These are phyloP conservation scores for Nakataea oryzae DNA, from an alignment of 2,329 filamentous ascomycete genomes.

Conservation along the genomic window DNA sequence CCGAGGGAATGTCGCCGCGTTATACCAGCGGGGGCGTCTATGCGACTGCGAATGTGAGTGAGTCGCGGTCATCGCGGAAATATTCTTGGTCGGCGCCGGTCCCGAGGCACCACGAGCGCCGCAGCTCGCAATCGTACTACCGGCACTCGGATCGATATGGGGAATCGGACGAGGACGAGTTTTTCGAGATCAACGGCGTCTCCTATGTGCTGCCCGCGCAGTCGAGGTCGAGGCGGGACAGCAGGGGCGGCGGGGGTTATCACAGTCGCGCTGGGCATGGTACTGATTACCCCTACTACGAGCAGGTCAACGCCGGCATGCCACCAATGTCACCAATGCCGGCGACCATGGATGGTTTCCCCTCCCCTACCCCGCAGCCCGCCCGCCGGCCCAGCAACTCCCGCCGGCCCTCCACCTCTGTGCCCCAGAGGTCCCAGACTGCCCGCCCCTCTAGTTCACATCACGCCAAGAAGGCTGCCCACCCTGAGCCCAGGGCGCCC, in stretches of 20 bases:
- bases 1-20: slow-evolving; percentile 35
- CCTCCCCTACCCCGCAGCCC: slow-evolving; percentile 31
- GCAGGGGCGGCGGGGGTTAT: neutral
- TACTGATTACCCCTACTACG: slow-evolving; percentile 45
- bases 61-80: slow-evolving; percentile 34
- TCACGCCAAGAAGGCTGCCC: slow-evolving; percentile 28
- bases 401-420: slow-evolving; percentile 36
- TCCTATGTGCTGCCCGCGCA: slow-evolving; percentile 42
- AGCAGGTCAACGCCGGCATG: slow-evolving; percentile 12
- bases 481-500: slow-evolving; percentile 23
- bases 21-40: slow-evolving; percentile 54
- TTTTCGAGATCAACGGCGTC: slow-evolving; percentile 41
- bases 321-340: slow-evolving; percentile 21
- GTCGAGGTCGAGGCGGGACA: slow-evolving; percentile 32
- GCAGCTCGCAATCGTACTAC: slow-evolving; percentile 47
- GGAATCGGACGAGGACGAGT: slow-evolving; percentile 56
- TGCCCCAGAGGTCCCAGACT: slow-evolving; percentile 42
- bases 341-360: slow-evolving; percentile 18
- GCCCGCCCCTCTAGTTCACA: slow-evolving; percentile 33
- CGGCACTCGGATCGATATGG: slow-evolving; percentile 47
- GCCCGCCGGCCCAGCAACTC: slow-evolving; percentile 28
- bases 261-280: slow-evolving; percentile 30
- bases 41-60: slow-evolving; percentile 58
- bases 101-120: slow-evolving; percentile 38
- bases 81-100: slow-evolving; percentile 34